These are phyloP conservation scores for Eucalyptus grandis DNA, from an alignment of 345 rosid genomes.

Conservation along the genomic window DNA sequence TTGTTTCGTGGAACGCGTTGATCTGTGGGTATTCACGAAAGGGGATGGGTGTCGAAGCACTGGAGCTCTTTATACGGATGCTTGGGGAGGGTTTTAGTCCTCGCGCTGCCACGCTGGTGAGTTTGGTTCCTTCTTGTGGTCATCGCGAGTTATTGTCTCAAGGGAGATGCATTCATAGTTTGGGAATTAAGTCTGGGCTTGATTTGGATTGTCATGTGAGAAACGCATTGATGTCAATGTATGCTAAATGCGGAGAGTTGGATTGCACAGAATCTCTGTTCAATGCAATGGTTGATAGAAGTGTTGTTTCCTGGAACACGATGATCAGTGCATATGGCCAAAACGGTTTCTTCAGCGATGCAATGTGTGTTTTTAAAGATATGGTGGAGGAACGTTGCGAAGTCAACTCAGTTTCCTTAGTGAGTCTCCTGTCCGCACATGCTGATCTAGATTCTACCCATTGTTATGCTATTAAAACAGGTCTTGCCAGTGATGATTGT, in stretches of 20 bases:
- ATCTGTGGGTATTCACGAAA: slow-evolving; percentile 65
- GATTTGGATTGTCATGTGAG: slow-evolving; percentile 38
- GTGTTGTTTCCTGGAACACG: slow-evolving; percentile 71
- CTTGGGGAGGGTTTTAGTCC: slow-evolving; percentile 49
- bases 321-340: slow-evolving; percentile 63
- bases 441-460: slow-evolving; percentile 27
- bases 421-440: slow-evolving; percentile 49
- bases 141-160: slow-evolving; percentile 25
- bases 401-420: slow-evolving; percentile 41
- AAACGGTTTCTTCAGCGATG: slow-evolving; percentile 38
- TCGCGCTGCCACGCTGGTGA: slow-evolving; percentile 31
- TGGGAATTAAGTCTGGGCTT: slow-evolving; percentile 45
- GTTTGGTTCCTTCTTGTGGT: slow-evolving; percentile 58
- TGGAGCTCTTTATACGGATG: slow-evolving; percentile 37
- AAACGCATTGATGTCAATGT: slow-evolving; percentile 53
- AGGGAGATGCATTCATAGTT: slow-evolving; percentile 55
- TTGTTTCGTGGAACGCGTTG: slow-evolving; percentile 70
- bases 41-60: slow-evolving; percentile 31
- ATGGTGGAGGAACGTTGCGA: slow-evolving; percentile 31
- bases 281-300: slow-evolving; percentile 34
- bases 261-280: slow-evolving; percentile 38
- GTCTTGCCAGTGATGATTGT: slow-evolving; percentile 27
- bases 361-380: slow-evolving; percentile 31
- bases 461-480: slow-evolving; percentile 45
- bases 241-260: slow-evolving; percentile 51